Percentiles rank a stretch among this genome's conserved stretches.
Evolutionary conservation across 129 eudicot species (phyloP).

Genomic region (Arctium minus): DNA sequence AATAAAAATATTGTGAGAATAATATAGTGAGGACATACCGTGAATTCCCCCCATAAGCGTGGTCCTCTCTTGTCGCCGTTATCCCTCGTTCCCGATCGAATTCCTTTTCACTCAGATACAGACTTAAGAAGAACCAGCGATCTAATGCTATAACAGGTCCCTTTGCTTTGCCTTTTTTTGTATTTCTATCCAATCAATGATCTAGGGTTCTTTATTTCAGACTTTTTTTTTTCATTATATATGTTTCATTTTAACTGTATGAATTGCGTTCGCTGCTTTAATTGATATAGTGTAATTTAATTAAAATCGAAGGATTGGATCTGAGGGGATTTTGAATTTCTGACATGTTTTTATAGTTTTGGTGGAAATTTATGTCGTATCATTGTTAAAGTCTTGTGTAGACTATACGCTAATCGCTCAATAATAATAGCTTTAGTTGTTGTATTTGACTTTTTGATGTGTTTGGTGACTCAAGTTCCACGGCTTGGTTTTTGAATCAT

Average conservation of each 20-base stretch:
- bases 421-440: not conserved
- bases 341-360: not conserved
- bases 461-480: not conserved
- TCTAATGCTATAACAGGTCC: conserved; percentile 24
- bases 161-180: not conserved
- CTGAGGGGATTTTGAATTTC: conserved; percentile 7
- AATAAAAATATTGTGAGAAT: not conserved
- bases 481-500: not conserved
- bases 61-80: conserved; percentile 31
- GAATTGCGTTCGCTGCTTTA: not conserved
- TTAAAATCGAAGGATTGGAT: conserved; percentile 4
- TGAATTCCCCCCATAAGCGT: conserved; percentile 29
- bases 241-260: not conserved
- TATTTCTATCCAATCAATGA: not conserved
- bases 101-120: conserved; percentile 7
- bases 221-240: no score
- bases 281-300: not conserved
- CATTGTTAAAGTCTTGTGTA: not conserved
- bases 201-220: conserved; percentile 13
- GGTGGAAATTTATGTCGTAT: not conserved
- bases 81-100: conserved; percentile 23
- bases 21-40: conserved; percentile 4
- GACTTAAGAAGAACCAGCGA: not conserved
- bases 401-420: not conserved
- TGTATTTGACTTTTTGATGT: not conserved